Conservation (phyloP, 495 filamentous ascomycete genomes). For the Xylaria grammica region DNA sequence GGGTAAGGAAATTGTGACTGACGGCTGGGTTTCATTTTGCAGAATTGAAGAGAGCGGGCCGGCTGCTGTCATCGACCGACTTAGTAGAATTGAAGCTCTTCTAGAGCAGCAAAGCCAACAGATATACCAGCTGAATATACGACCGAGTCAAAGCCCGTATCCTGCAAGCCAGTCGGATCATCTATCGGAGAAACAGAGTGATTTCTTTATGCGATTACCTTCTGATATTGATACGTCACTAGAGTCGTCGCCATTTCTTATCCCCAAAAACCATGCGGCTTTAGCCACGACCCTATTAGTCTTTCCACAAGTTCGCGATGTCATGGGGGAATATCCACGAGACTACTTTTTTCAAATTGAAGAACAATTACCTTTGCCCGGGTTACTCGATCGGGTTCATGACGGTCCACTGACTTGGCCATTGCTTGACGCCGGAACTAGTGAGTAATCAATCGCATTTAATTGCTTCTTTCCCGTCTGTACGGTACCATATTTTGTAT, state of each 20-base stretch:
- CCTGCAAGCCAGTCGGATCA: slow-evolving; percentile 36
- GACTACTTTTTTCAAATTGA: slow-evolving; percentile 41
- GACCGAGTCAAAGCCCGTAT: slow-evolving; percentile 32
- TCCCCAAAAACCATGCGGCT: slow-evolving; percentile 38
- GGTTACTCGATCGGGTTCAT: slow-evolving; percentile 30
- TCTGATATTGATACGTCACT: slow-evolving; percentile 30
- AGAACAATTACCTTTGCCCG: slow-evolving; percentile 35
- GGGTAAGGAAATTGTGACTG: not conserved
- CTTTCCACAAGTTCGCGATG: slow-evolving; percentile 34
- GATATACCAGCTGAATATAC: slow-evolving; percentile 34
- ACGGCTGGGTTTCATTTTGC: slow-evolving; percentile 16
- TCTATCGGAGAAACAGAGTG: slow-evolving; percentile 31
- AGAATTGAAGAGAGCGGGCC: slow-evolving; percentile 38
- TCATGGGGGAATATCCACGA: slow-evolving; percentile 38
- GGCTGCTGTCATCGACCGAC: slow-evolving; percentile 38
- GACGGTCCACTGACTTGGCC: slow-evolving; percentile 35
- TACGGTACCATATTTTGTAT: not conserved
- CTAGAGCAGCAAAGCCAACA: slow-evolving; percentile 42
- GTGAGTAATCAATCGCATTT: slow-evolving; percentile 22
- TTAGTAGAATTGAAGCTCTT: slow-evolving; percentile 39
- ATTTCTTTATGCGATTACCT: slow-evolving; percentile 33
- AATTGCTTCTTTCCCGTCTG: not conserved
- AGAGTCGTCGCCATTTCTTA: slow-evolving; percentile 38
- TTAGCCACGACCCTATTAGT: slow-evolving; percentile 37
- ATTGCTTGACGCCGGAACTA: slow-evolving; percentile 29